Evolutionary conservation across 495 filamentous ascomycete genomes (phyloP).

Genomic region (Cairneyella variabilis): DNA sequence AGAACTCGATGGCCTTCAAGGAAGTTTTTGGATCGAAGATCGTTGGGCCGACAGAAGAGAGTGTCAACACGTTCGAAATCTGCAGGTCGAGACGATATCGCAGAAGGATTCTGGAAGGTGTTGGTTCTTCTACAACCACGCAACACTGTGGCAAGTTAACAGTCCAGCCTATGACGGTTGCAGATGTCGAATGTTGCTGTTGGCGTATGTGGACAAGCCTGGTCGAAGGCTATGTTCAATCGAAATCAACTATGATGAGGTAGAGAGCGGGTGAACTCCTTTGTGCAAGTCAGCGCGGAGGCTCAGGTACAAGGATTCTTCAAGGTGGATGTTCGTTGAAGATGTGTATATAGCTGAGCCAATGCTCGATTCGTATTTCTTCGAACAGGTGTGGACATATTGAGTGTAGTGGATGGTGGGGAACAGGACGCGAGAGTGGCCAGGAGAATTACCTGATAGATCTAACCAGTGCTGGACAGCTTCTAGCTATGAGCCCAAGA

Average conservation of each 20-base stretch:
- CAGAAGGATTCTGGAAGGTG: too few species aligned
- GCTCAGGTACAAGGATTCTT: background rate
- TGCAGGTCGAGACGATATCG: too few species aligned
- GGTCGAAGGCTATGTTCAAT: too few species aligned
- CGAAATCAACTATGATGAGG: too few species aligned
- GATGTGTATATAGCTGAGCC: background rate
- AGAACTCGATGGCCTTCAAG: background rate
- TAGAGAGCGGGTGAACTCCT: background rate
- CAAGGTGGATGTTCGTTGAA: background rate
- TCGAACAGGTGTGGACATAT: background rate
- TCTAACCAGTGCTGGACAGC: too few species aligned
- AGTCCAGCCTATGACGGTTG: background rate
- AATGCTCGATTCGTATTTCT: conserved; percentile 2
- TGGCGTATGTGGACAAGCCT: background rate
- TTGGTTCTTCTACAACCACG: too few species aligned
- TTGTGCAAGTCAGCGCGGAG: background rate
- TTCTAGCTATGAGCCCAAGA: too few species aligned
- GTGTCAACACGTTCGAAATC: too few species aligned
- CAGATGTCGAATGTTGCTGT: background rate
- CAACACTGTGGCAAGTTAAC: background rate
- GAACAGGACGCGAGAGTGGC: background rate
- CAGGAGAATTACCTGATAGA: conserved; percentile 2
- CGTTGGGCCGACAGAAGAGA: too few species aligned
- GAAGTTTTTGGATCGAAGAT: background rate
- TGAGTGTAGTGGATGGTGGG: conserved; percentile 11